These are phyloP conservation scores for Cryphonectria parasitica DNA, from an alignment of 2,329 filamentous ascomycete genomes.

Conservation along the genomic window DNA sequence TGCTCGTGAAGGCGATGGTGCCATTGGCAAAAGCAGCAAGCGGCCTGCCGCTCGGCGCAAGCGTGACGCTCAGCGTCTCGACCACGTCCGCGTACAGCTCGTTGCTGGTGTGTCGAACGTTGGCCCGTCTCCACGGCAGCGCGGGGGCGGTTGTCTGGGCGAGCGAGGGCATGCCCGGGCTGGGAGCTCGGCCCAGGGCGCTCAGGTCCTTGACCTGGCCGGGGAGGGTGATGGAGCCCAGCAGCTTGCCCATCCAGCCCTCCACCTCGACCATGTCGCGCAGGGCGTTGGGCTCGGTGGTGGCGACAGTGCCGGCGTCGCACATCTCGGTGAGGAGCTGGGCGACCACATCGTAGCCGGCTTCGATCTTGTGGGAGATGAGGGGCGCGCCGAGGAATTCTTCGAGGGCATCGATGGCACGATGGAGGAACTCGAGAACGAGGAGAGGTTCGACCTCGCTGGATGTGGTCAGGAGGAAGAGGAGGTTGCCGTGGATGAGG, in stretches of 20 bases:
- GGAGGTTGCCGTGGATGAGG: constrained; percentile 81
- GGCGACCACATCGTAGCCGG: constrained; percentile 89
- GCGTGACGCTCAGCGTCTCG: constrained; percentile 83
- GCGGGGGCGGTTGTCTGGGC: constrained; percentile 49
- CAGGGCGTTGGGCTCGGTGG: constrained; percentile 90
- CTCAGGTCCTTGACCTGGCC: constrained; percentile 43
- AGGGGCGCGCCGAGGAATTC: constrained; percentile 91
- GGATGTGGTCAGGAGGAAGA: constrained; percentile 84
- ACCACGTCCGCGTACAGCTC: constrained; percentile 96
- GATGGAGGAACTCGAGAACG: constrained; percentile 91
- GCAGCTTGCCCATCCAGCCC: constrained; percentile 83
- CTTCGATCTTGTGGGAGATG: constrained; percentile 83
- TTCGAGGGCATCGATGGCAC: constrained; percentile 88
- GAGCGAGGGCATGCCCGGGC: constrained; percentile 21
- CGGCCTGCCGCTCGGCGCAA: constrained; percentile 87
- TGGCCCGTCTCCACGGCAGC: constrained; percentile 86
- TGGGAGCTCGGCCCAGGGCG: constrained; percentile 23
- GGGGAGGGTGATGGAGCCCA: constrained; percentile 85
- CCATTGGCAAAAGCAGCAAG: constrained; percentile 87
- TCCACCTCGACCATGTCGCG: constrained; percentile 91
- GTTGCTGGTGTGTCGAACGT: constrained; percentile 94
- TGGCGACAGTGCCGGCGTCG: constrained; percentile 85
- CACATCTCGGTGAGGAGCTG: constrained; percentile 96
- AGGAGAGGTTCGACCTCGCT: constrained; percentile 87
- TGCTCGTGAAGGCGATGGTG: constrained; percentile 91